Conservation (phyloP, 192 early-diverging fungal genomes). For the Helicostylum pulchrum region DNA sequence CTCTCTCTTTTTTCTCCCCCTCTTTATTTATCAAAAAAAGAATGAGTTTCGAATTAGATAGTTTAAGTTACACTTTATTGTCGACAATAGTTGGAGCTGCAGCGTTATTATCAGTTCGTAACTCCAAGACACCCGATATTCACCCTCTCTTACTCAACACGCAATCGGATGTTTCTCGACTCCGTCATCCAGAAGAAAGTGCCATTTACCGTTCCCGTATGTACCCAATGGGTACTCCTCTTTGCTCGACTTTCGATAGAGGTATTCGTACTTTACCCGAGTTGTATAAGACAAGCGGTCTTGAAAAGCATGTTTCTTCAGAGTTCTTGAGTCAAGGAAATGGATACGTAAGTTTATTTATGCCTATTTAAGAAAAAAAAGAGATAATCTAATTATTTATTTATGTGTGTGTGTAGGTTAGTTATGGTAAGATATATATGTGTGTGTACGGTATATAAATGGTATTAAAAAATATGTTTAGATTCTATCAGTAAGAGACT, state of each 20-base stretch:
- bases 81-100: conserved; percentile 38
- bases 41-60: conserved; percentile 44
- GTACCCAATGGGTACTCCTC: conserved; percentile 37
- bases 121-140: conserved; percentile 47
- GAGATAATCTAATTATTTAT: background rate
- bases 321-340: conserved; percentile 10
- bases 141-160: conserved; percentile 56
- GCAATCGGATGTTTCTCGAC: conserved; percentile 46
- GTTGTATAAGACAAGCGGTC: conserved; percentile 41
- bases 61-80: conserved; percentile 42
- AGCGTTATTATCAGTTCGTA: conserved; percentile 37
- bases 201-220: conserved; percentile 49
- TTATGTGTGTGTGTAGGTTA: conserved; percentile 20
- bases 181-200: conserved; percentile 50
- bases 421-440: conserved; percentile 36
- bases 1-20: conserved; percentile 42
- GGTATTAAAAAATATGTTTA: background rate
- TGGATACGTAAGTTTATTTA: conserved; percentile 24
- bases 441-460: background rate
- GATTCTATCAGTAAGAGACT: conserved; percentile 7
- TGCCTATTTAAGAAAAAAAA: conserved; percentile 1
- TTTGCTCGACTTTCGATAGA: conserved; percentile 36
- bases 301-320: conserved; percentile 8
- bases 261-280: conserved; percentile 46
- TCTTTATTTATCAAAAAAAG: conserved; percentile 24